A percentile compares a stretch with the other conserved stretches of the same genome.
These are phyloP conservation scores for Coemansia aciculifera DNA, from an alignment of 192 early-diverging fungal genomes.

Conservation along the genomic window DNA sequence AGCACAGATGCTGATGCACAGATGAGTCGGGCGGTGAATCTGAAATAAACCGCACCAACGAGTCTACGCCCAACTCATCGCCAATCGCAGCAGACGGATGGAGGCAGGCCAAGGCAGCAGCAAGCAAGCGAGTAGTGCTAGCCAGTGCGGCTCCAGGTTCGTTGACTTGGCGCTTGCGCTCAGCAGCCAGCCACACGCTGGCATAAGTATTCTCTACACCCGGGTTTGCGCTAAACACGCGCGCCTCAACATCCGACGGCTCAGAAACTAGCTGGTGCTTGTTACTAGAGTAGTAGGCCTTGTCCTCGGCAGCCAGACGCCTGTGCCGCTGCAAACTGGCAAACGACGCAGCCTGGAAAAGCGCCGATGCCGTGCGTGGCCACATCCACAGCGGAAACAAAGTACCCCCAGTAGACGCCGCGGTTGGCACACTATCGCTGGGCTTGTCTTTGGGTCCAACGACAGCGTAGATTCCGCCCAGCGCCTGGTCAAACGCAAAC, in stretches of 20 bases:
- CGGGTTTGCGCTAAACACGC: conserved; percentile 33
- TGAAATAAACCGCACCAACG: background rate
- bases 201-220: conserved; percentile 45
- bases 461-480: background rate
- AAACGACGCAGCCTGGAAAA: conserved; percentile 27
- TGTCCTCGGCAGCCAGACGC: conserved; percentile 8
- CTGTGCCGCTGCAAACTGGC: conserved; percentile 22
- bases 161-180: conserved; percentile 7
- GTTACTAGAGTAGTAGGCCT: conserved; percentile 12
- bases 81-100: background rate
- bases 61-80: background rate
- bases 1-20: background rate
- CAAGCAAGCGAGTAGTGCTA: background rate
- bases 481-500: conserved; percentile 38
- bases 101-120: conserved; percentile 16
- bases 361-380: conserved; percentile 25
- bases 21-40: background rate
- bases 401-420: background rate
- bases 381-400: conserved; percentile 39
- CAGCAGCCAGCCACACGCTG: conserved; percentile 23
- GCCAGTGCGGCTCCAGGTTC: background rate
- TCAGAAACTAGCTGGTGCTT: background rate
- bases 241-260: background rate
- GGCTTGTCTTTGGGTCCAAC: background rate
- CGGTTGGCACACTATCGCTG: background rate